Evolutionary conservation across 768 basidiomycete genomes (phyloP), one percentile per base, ranked within the genome.

Genomic region (Mycena pura): DNA sequence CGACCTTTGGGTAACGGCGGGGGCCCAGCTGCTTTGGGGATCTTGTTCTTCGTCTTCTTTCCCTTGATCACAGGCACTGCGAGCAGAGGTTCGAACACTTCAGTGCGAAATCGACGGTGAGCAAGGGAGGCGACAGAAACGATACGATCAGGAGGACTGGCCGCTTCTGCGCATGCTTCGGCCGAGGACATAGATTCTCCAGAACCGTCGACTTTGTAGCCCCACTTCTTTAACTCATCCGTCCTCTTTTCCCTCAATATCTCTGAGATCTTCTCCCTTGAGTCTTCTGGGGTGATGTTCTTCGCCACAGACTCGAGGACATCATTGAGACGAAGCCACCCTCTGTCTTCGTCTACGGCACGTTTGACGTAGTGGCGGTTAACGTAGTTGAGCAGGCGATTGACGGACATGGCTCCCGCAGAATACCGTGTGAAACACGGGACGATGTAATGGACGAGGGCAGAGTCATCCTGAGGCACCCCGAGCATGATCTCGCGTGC

Each of bases 281-380:
- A 81, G 65, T 84, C 84, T 52, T 85, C 80, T 34, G 74, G 69
- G 44, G 75, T 74, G 46, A 84, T 76, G 21, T 80, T 79, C 66
- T 82, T 84, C 48, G 85, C 82, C 52, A 86, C 82, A 24, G 83
- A 82, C 68, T 87, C 83, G 61, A 91, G 73, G 15, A 89, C 81
- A 69, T 91, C 90, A 50, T 78, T 79, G 40, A 91, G 76, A 28
- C 87, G 83, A 39, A 92, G 79, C 91, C 91, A 92, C 39, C 91
- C 90, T 64, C 80, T 84, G 74, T 91, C 91, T 73, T 92, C 90
- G 72, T 92, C 90, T 15, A 89, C 78, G 43, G 87, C 88, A 17
- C 89, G 87, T 70, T 89, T 89, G 63, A 92, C 87, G 70, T 83
- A 84, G 67, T 86, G 85, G 34, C 85, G 76, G 68, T 86, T 86